Percentiles rank a stretch among this genome's conserved stretches.
Conservation (phyloP, 495 filamentous ascomycete species). For the Hypoxylon crocopeplum region DNA sequence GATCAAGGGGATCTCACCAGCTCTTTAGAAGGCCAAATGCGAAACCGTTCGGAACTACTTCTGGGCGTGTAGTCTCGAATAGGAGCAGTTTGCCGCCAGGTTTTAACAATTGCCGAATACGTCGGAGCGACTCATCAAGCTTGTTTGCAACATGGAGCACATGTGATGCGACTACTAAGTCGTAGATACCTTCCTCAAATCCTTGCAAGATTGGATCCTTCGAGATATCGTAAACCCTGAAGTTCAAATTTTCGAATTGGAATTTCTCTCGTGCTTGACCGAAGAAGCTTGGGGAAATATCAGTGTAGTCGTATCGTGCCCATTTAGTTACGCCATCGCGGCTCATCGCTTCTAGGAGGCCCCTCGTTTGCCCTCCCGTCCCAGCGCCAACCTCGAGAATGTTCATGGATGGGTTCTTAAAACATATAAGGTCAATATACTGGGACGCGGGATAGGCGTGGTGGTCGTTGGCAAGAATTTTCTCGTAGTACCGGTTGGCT, state of each 20-base stretch:
- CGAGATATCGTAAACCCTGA: background rate
- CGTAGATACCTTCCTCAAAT: background rate
- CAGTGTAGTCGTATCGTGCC: background rate
- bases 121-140: no score
- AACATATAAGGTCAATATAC: slow-evolving; percentile 8
- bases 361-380: background rate
- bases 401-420: slow-evolving; percentile 15
- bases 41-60: no score
- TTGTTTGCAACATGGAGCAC: no score
- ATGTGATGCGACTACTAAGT: background rate
- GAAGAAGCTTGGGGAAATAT: background rate
- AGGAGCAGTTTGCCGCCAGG: no score
- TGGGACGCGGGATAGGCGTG: background rate
- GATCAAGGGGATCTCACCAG: no score
- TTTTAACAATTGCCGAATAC: no score
- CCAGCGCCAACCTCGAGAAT: slow-evolving; percentile 16
- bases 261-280: background rate
- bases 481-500: background rate
- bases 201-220: background rate
- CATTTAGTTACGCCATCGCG: background rate
- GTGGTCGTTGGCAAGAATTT: background rate
- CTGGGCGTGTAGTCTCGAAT: no score
- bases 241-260: background rate
- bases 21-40: no score
- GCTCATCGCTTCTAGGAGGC: background rate